A percentile compares a stretch with the other conserved stretches of the same genome.
phyloP scores from a whole-genome alignment of 768 basidiomycete genomes.

The Boletellus emodensis region DNA sequence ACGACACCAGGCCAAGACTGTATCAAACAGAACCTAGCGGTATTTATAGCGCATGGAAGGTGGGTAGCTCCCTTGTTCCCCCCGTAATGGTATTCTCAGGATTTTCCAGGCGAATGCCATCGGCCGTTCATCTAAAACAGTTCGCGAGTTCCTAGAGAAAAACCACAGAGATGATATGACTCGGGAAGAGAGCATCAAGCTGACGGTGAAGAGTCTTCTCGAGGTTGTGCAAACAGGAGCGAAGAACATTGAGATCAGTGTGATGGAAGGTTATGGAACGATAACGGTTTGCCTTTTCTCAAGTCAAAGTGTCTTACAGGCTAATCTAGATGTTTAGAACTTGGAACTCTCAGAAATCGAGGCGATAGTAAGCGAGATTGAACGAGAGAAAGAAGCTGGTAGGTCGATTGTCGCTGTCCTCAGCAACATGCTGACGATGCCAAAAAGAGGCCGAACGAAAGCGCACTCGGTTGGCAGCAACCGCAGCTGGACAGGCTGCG shows the following conservation, averaged over 20 bases:
- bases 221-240: conserved; percentile 99
- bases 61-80: conserved; percentile 24
- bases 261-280: conserved; percentile 94
- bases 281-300: conserved; percentile 59
- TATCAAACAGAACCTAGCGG: conserved; percentile 98
- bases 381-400: conserved; percentile 97
- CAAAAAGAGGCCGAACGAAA: conserved; percentile 91
- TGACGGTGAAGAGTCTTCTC: conserved; percentile 91
- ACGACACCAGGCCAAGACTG: conserved; percentile 80
- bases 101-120: conserved; percentile 84
- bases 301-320: background rate
- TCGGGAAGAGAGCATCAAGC: conserved; percentile 87
- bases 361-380: conserved; percentile 87
- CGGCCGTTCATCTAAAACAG: conserved; percentile 96
- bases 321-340: conserved; percentile 48
- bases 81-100: background rate
- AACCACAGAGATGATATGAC: conserved; percentile 90
- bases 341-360: conserved; percentile 86
- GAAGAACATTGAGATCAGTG: conserved; percentile 98
- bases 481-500: conserved; percentile 86
- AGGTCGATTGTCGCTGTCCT: conserved; percentile 18
- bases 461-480: conserved; percentile 83
- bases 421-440: conserved; percentile 1
- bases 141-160: conserved; percentile 97
- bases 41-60: conserved; percentile 99